Evolutionary conservation across 192 early-diverging fungal species (phyloP).

Genomic region (Podochytrium sp.): DNA sequence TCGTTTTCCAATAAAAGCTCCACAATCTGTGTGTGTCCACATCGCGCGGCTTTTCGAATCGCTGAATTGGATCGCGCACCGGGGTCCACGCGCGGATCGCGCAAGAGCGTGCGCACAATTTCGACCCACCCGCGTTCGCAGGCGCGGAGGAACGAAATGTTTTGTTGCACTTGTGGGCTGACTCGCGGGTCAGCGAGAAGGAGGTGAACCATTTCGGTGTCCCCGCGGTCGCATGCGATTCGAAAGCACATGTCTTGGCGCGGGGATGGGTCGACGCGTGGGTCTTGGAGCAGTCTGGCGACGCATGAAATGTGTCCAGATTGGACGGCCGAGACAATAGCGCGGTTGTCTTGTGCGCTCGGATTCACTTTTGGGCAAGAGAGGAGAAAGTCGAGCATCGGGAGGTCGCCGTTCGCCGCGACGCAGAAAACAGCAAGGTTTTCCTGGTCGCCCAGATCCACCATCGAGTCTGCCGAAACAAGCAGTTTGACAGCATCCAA

Average conservation of each 20-base stretch:
- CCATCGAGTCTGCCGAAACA: background rate
- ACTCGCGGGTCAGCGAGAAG: background rate
- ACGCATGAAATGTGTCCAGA: background rate
- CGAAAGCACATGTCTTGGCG: background rate
- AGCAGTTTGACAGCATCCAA: constrained; percentile 19
- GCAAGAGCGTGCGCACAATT: background rate
- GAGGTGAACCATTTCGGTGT: background rate
- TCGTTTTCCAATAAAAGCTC: background rate
- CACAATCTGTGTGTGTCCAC: background rate
- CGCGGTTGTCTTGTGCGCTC: background rate
- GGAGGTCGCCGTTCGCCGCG: background rate
- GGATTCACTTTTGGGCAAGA: background rate
- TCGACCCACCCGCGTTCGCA: background rate
- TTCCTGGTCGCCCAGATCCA: background rate
- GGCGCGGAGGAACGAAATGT: background rate
- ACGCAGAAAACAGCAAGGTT: background rate
- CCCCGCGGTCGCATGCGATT: background rate
- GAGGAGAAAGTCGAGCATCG: background rate
- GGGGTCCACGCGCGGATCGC: background rate
- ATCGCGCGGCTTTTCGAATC: background rate
- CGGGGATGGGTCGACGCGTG: background rate
- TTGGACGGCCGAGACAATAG: background rate
- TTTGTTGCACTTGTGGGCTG: background rate
- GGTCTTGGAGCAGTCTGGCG: background rate
- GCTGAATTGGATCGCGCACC: background rate